A percentile compares a stretch with the other conserved stretches of the same genome.
These are phyloP conservation scores for Puccinia horiana DNA, from an alignment of 1,284 basidiomycete genomes.

Conservation along the genomic window DNA sequence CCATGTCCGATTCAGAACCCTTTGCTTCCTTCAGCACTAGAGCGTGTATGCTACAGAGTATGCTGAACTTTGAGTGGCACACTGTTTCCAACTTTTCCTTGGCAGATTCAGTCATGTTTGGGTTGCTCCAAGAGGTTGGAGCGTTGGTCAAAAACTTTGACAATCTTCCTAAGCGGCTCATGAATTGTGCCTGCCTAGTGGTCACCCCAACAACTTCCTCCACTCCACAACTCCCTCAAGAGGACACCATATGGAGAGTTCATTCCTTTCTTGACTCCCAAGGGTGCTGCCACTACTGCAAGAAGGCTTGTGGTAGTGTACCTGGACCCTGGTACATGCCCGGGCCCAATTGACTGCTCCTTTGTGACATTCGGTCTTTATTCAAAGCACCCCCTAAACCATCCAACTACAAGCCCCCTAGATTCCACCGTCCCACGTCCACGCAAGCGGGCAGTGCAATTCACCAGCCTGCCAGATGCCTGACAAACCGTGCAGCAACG, in stretches of 20 bases:
- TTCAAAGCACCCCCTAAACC: slow-evolving; percentile 3
- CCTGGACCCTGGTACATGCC: not conserved
- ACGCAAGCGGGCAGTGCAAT: not conserved
- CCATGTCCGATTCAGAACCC: not conserved
- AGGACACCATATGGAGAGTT: slow-evolving; percentile 1
- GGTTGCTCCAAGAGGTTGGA: not conserved
- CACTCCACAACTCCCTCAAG: not conserved
- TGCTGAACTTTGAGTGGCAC: not conserved
- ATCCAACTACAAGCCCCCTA: not conserved
- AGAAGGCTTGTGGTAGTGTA: not conserved
- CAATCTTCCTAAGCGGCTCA: no score
- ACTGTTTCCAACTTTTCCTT: not conserved
- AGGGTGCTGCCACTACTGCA: slow-evolving; percentile 18
- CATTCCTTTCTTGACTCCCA: no score
- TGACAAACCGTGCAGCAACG: not conserved
- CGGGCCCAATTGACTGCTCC: not conserved
- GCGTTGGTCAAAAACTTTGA: not conserved
- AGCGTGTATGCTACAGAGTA: not conserved
- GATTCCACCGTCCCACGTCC: no score
- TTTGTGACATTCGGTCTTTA: not conserved
- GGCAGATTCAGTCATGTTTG: not conserved
- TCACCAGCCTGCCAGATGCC: not conserved
- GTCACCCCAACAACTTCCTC: not conserved
- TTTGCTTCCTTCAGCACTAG: not conserved
- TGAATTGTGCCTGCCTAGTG: no score